Evolutionary conservation across 768 basidiomycete species (phyloP).

Genomic region (Hygrophorus pudorinus): DNA sequence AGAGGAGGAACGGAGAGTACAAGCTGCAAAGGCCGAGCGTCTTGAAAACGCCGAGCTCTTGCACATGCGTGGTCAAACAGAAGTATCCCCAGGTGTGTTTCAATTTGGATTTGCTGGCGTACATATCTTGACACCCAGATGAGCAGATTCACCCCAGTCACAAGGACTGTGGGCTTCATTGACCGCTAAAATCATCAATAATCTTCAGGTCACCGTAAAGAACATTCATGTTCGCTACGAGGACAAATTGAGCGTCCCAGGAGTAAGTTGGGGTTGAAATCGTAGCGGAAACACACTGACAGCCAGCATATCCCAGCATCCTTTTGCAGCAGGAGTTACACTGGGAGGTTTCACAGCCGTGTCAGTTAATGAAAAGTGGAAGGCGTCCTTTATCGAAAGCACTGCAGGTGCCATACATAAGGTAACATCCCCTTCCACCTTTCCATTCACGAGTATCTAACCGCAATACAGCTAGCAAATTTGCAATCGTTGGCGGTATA

Average conservation of each 20-base stretch:
- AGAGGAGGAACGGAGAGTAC: slow-evolving; percentile 76
- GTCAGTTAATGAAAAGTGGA: slow-evolving; percentile 84
- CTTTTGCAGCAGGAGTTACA: slow-evolving; percentile 88
- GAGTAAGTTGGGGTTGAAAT: slow-evolving; percentile 40
- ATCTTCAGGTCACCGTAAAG: slow-evolving; percentile 89
- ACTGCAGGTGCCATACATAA: slow-evolving; percentile 84
- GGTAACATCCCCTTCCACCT: slow-evolving; percentile 25
- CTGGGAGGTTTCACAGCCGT: slow-evolving; percentile 79
- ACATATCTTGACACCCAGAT: background rate
- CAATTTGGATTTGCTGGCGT: background rate
- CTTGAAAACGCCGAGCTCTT: slow-evolving; percentile 82
- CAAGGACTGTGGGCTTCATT: slow-evolving; percentile 79
- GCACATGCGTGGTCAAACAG: slow-evolving; percentile 53
- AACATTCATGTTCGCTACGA: slow-evolving; percentile 97
- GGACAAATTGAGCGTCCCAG: slow-evolving; percentile 88
- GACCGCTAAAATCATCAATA: slow-evolving; percentile 86
- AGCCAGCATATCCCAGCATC: slow-evolving; percentile 47
- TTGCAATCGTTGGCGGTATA: slow-evolving; percentile 84
- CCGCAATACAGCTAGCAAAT: slow-evolving; percentile 55
- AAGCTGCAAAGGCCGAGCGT: slow-evolving; percentile 83
- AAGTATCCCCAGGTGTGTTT: slow-evolving; percentile 35
- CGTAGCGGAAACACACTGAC: slow-evolving; percentile 1
- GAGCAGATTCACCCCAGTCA: slow-evolving; percentile 56
- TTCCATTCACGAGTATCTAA: slow-evolving; percentile 1
- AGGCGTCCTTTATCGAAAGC: slow-evolving; percentile 87